These are phyloP conservation scores for Mortierella sp. DNA, from an alignment of 371 early-diverging fungal species.

Conservation along the genomic window DNA sequence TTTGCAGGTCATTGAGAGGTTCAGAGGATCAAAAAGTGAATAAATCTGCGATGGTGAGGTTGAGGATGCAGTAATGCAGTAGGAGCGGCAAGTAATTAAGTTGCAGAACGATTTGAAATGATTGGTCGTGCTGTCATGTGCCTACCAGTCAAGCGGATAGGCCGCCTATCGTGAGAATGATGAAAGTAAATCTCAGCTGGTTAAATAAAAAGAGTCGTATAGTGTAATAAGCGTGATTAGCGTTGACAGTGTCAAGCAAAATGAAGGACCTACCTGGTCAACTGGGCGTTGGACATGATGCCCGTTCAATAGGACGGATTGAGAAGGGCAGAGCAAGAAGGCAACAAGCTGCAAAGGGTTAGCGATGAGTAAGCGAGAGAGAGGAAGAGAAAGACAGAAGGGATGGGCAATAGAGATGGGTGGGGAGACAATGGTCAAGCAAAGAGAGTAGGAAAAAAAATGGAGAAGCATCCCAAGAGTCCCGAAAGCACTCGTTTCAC, in stretches of 20 bases:
- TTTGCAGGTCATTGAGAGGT: too few species aligned
- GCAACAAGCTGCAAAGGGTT: neutral
- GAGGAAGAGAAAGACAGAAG: neutral
- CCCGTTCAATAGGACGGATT: neutral
- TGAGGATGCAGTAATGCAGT: too few species aligned
- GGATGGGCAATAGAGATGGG: too few species aligned
- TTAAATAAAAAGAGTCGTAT: neutral
- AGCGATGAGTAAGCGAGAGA: neutral
- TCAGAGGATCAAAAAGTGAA: neutral
- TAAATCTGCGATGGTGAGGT: neutral
- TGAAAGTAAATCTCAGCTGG: neutral
- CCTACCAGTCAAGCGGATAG: conserved; percentile 44
- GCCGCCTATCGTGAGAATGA: conserved; percentile 15
- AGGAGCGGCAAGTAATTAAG: neutral
- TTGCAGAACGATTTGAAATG: neutral
- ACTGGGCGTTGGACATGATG: conserved; percentile 24
- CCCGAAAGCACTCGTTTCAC: too few species aligned
- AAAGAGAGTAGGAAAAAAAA: too few species aligned
- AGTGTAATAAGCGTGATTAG: too few species aligned
- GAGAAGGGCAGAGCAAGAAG: neutral
- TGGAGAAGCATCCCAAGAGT: too few species aligned
- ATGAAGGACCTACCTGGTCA: conserved; percentile 17
- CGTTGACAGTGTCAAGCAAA: neutral
- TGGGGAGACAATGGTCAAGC: too few species aligned
- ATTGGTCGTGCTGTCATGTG: neutral